Base-by-base conservation (phyloP, 2,329 filamentous ascomycete species). In the Cladosporium sp. region DNA sequence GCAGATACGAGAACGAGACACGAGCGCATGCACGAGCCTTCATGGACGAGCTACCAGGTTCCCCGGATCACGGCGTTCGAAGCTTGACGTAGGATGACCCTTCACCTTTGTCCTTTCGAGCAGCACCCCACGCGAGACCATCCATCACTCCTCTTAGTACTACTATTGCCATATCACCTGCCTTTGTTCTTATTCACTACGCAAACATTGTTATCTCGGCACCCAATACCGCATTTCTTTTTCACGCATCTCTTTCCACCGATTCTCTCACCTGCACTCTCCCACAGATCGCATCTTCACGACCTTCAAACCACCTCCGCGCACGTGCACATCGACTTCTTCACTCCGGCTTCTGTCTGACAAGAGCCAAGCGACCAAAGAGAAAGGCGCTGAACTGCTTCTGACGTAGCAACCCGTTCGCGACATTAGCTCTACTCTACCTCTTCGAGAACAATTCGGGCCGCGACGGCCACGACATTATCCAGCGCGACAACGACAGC, bases 101-200 rank as follows among this genome's bases (percentile, higher is more conserved):
- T 55, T 55, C 52, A 8, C 18, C 52, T 55, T 55, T 55, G 52
- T 55, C 52, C 52, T 30, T 12, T 21, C 12, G 32, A 30, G 41
- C 41, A 55, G 28, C 52, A 55, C 24, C 26, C 47, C 24, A 52
- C 24, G 49, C 49, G 49, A 55, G 52, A 55, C 52, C 18, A 55
- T 55, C 51, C 28, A n/a, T 32, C 52, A 55, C 52, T 34, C 8
- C 32, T 34, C 52, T 28, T 21, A 24, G 24, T 24, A 34, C 26
- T 26, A 54, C 24, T 34, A 34, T 55, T 47, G 41, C 41, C 41
- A 21, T 55, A 34, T n/a, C 14, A 30, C 28, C 21, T 30, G 32
- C 18, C 32, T 32, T 32, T 55, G 32, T 34, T 34, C 52, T 32
- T 55, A 55, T 55, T 30, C 26, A 55, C 52, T 55, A 21, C 28